phyloP scores from a whole-genome alignment of 495 filamentous ascomycete species.

The Xylaria grammica region DNA sequence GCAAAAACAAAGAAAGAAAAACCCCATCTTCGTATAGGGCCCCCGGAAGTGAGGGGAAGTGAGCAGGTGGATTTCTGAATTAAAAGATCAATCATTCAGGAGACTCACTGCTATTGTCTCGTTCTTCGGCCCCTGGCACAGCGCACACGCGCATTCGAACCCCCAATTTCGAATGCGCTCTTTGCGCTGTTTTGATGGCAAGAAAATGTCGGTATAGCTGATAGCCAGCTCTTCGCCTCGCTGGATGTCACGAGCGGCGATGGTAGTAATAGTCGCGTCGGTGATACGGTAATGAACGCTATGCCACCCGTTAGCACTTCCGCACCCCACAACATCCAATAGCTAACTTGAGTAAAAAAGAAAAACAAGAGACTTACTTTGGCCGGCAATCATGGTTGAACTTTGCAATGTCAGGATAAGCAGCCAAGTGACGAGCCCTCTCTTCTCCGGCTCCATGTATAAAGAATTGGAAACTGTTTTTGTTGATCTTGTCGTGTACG shows the following conservation, averaged over 20 bases:
- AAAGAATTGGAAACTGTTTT: constrained; percentile 48
- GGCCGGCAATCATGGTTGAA: constrained; percentile 54
- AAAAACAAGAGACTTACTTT: constrained; percentile 40
- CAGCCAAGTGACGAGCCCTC: constrained; percentile 38
- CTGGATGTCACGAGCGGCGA: constrained; percentile 47
- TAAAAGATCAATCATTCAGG: neutral
- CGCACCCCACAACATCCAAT: neutral
- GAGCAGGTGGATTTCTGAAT: no score
- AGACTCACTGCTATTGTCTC: constrained; percentile 21
- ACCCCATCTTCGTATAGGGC: no score
- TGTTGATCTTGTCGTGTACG: constrained; percentile 42
- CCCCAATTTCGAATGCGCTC: constrained; percentile 43
- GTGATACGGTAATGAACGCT: constrained; percentile 48
- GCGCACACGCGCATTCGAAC: constrained; percentile 46
- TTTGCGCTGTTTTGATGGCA: constrained; percentile 38
- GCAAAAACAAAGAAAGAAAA: no score
- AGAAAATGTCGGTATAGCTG: constrained; percentile 44
- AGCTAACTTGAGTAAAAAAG: no score
- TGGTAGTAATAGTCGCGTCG: constrained; percentile 45
- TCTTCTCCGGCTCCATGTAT: constrained; percentile 35
- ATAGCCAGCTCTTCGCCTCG: constrained; percentile 49
- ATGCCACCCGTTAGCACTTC: constrained; percentile 9
- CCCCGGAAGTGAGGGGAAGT: no score
- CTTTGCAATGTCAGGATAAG: constrained; percentile 43
- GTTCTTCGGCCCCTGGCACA: constrained; percentile 35